A percentile compares a stretch with the other conserved stretches of the same genome.
Conservation (phyloP, 345 rosid species). For the Salix brachista region DNA sequence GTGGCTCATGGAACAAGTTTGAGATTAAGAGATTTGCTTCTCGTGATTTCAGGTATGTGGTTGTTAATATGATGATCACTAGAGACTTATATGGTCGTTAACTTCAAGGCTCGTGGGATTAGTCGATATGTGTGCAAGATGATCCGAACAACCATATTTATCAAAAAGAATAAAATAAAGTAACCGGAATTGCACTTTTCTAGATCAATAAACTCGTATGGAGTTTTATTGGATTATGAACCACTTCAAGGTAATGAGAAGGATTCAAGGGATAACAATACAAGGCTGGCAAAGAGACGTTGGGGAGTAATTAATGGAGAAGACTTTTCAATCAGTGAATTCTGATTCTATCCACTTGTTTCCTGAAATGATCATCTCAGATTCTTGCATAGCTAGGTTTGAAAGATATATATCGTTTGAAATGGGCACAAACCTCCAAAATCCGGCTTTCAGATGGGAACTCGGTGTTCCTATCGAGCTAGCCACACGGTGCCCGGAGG, state of each 20-base stretch:
- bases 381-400: neutral
- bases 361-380: neutral
- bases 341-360: neutral
- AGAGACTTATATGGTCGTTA: too few relatives aligned
- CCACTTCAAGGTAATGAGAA: neutral
- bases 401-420: neutral
- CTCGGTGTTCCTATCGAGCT: neutral
- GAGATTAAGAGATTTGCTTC: too few relatives aligned
- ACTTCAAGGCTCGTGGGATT: too few relatives aligned
- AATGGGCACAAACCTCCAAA: neutral
- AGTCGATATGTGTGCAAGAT: too few relatives aligned
- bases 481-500: neutral
- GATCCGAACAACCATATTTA: too few relatives aligned
- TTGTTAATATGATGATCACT: too few relatives aligned
- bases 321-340: neutral
- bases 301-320: neutral
- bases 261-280: neutral
- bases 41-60: neutral
- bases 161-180: too few relatives aligned
- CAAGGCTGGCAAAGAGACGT: neutral
- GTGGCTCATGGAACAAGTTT: too few relatives aligned
- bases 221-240: neutral
- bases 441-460: neutral
- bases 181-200: neutral
- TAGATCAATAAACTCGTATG: too few relatives aligned